Conservation (phyloP, 2,329 filamentous ascomycete genomes). For the Rugonectria rugulosa region DNA sequence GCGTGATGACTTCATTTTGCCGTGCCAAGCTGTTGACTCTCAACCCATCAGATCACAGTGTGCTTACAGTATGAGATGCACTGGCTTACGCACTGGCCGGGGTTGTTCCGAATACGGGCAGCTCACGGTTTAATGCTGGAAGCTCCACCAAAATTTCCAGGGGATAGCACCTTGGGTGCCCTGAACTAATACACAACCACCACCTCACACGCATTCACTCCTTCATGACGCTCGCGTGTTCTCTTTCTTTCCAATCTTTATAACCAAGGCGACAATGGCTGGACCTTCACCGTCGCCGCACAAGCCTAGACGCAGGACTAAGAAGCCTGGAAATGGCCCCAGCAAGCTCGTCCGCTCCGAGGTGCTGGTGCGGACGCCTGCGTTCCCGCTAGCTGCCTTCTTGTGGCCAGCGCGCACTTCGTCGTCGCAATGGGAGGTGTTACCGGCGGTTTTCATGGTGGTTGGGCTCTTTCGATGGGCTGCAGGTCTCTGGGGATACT, state of each 20-base stretch:
- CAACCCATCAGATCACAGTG: conserved; percentile 37
- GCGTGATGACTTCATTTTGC: conserved; percentile 6
- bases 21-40: conserved; percentile 34
- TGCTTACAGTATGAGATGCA: not conserved
- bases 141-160: conserved; percentile 32
- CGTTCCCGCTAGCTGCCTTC: conserved; percentile 92
- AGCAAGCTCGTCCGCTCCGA: conserved; percentile 49
- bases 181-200: not conserved
- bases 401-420: conserved; percentile 89
- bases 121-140: conserved; percentile 21
- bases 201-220: conserved; percentile 22
- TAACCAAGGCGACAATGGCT: conserved; percentile 54
- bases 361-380: conserved; percentile 65
- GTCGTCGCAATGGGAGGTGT: conserved; percentile 87
- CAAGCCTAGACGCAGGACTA: conserved; percentile 66
- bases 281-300: conserved; percentile 63
- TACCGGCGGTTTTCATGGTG: conserved; percentile 87
- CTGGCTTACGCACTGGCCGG: conserved; percentile 7
- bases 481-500: conserved; percentile 92
- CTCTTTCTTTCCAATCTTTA: conserved; percentile 12
- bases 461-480: conserved; percentile 95
- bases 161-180: not conserved
- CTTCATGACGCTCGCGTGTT: conserved; percentile 29
- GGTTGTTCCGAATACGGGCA: conserved; percentile 35
- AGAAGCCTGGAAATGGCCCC: conserved; percentile 54